Evolutionary conservation across 495 filamentous ascomycete genomes (phyloP), one percentile per base, ranked within the genome.

Genomic region (Podospora australis): DNA sequence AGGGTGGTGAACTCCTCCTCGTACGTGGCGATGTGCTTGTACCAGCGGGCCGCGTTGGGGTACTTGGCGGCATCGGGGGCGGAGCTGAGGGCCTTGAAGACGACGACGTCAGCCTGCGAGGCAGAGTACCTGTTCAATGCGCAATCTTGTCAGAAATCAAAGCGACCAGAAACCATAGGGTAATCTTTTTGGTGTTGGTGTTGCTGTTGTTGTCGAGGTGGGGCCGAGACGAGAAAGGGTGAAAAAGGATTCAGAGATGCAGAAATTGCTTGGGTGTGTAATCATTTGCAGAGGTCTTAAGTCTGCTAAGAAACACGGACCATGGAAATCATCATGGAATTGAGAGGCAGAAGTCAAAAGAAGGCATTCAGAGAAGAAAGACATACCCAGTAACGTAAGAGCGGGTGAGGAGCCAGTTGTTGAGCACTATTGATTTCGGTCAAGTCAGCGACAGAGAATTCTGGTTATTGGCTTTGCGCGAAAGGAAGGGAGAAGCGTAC

Each of bases 241-340:
- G 45, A 56, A 44, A 51, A 59, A 62, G 75, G n/a, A 39, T 28
- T 95, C 88, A 95, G 88, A 88, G 78, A 67, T 86, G 86, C 87
- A 84, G 79, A 75, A 69, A 68, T 84, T 86, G 69, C 68, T 74
- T n/a, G 77, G 71, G 60, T 67, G 73, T 80, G 77, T 90, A 89
- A 78, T 91, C 90, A 82, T 80, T 65, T 77, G 74, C 85, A 86
- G 32, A 36, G 84, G 86, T 94, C 89, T 95, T 95, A 89, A 88
- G 78, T 83, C 90, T 84, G 84, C 86, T 96, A 87, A 82, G 89
- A 78, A 95, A 95, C 90, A 96, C 90, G 90, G 90, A 95, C 90
- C 88, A 94, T 88, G 65, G 80, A 59, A 79, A 77, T 92, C 88
- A 94, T 95, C 88, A 92, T 79, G 54, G 13, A 42, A 48, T 28